These are phyloP conservation scores for Oidiodendron maius DNA, from an alignment of 495 filamentous ascomycete genomes.

Conservation along the genomic window DNA sequence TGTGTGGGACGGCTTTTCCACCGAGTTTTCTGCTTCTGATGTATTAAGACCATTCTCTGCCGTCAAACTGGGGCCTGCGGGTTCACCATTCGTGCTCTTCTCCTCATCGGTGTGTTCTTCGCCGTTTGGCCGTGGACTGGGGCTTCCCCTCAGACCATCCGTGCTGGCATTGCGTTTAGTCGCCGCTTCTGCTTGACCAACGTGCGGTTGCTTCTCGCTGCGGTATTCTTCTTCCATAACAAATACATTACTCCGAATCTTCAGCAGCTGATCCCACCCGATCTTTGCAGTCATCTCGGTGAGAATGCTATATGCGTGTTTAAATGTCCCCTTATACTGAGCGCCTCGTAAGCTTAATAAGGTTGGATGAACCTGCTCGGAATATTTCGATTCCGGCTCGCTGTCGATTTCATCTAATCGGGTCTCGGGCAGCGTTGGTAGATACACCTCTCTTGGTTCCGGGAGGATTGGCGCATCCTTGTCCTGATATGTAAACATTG, in stretches of 20 bases:
- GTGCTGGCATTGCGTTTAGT: conserved; percentile 68
- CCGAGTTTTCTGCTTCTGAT: conserved; percentile 16
- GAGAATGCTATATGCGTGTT: conserved; percentile 87
- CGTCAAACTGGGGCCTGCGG: conserved; percentile 11
- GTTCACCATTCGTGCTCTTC: conserved; percentile 30
- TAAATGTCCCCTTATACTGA: conserved; percentile 86
- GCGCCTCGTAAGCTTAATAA: conserved; percentile 83
- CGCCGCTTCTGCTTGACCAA: conserved; percentile 38
- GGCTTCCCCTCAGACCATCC: conserved; percentile 61
- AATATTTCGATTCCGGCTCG: conserved; percentile 73
- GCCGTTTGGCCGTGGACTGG: conserved; percentile 58
- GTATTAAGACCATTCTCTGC: conserved; percentile 22
- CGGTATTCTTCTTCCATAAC: conserved; percentile 99
- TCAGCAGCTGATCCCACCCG: conserved; percentile 93
- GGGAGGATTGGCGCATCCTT: conserved; percentile 94
- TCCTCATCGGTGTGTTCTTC: conserved; percentile 40
- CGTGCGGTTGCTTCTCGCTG: conserved; percentile 69
- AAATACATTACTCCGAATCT: conserved; percentile 90
- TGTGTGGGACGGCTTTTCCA: conserved; percentile 69
- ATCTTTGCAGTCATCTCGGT: conserved; percentile 94
- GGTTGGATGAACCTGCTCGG: conserved; percentile 81
- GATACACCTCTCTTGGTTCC: conserved; percentile 75
- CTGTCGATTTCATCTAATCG: conserved; percentile 90
- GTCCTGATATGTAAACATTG: conserved; percentile 99
- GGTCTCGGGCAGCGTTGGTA: conserved; percentile 85